Conservation (phyloP, 2,329 filamentous ascomycete species). For the Colletotrichum melonis region DNA sequence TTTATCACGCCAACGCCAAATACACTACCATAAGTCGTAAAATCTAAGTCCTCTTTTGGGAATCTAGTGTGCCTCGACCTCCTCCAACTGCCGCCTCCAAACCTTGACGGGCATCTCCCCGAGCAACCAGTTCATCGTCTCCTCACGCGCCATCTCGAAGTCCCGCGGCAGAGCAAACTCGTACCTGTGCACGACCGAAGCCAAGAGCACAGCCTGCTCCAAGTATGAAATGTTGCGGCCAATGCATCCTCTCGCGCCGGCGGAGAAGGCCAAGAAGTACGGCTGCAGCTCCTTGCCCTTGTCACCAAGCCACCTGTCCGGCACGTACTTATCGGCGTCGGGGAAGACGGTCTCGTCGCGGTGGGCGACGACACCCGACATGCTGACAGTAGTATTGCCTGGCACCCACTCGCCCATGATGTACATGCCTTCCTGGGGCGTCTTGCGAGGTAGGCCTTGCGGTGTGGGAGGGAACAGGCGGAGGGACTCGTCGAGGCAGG, state of each 20-base stretch:
- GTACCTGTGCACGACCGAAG: conserved; percentile 54
- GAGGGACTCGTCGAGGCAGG: conserved; percentile 62
- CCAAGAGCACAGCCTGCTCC: conserved; percentile 58
- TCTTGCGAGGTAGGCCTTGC: conserved; percentile 55
- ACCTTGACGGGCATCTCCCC: conserved; percentile 30
- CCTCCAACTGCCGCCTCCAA: conserved; percentile 22
- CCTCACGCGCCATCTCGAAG: conserved; percentile 21
- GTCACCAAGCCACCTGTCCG: conserved; percentile 50
- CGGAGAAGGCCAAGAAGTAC: conserved; percentile 51
- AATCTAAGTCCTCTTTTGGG: neutral
- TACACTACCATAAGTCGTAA: neutral
- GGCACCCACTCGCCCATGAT: conserved; percentile 59
- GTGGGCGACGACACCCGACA: conserved; percentile 46
- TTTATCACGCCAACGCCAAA: conserved; percentile 1
- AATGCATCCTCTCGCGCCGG: conserved; percentile 40
- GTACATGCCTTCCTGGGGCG: conserved; percentile 54
- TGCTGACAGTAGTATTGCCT: conserved; percentile 55
- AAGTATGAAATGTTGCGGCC: conserved; percentile 51
- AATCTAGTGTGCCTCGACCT: conserved; percentile 1
- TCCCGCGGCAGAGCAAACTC: conserved; percentile 46
- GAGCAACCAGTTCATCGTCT: conserved; percentile 31
- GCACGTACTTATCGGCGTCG: conserved; percentile 41
- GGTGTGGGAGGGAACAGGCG: conserved; percentile 57
- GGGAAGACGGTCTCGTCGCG: conserved; percentile 22
- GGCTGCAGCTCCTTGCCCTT: conserved; percentile 51